Evolutionary conservation across 352 stramenopile species (phyloP), one percentile per base, ranked within the genome.

Genomic region (Globisporangium cederbergense): DNA sequence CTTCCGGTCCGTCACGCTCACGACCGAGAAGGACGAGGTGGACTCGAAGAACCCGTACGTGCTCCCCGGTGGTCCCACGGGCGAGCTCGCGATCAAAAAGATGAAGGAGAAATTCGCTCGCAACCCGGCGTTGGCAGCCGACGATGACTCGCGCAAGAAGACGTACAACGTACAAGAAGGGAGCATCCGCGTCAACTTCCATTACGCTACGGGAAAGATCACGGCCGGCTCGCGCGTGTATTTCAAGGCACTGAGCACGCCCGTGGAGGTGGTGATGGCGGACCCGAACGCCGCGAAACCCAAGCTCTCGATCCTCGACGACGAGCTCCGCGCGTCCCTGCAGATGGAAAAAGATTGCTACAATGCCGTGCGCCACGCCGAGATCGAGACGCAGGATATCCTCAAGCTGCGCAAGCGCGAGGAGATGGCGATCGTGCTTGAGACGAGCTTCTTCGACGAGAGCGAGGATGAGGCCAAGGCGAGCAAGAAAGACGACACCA

Each of bases 271-370:
- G 7, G 68, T 89, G 6, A 78, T 90, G 72, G 82, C 81, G 1
- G 86, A 95, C 67, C 82, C 82, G 25, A 89, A 65, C 18, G 76
- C 81, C 2, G 64, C 68, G 32, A 84, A 83, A 34, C 86, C 86
- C 9, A 95, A 95, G 61, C 60, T 80, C 22, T 92, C 83, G 9
- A 75, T 95, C 8, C 69, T 95, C 8, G 86, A 93, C 64, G 79
- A 88, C 57, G 86, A 95, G 40, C 60, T 91, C 2, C 79, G 81
- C 20, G 76, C 75, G 1, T 76, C 76, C 30, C 70, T 92, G 28
- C 86, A 94, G 74, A 73, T 84, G 67, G 91, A 98, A 65, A 98
- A 97, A 64, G 90, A 97, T 58, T 98, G 91, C 71, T 97, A 97
- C 72, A 89, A 79, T 8, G 79, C 76, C 0, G 76, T 97, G 32